These are phyloP conservation scores for Cyberlindnera meyerae DNA, from an alignment of 805 yeast genomes.

Conservation along the genomic window DNA sequence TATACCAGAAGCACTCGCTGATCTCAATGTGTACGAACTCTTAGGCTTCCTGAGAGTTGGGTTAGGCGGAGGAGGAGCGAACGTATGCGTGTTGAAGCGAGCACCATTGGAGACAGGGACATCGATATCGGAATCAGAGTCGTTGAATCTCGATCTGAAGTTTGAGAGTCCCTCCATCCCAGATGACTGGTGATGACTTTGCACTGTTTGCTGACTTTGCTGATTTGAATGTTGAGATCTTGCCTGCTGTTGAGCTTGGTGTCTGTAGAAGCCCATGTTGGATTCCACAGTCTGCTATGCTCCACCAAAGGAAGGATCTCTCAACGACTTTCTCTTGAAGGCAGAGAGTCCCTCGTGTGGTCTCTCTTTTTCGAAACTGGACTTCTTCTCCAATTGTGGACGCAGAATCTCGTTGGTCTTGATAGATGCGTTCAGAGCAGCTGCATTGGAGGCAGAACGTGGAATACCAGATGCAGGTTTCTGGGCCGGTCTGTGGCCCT, in stretches of 20 bases:
- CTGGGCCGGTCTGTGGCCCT: conserved; percentile 5
- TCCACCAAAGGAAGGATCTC: conserved; percentile 28
- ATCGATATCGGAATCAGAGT: conserved; percentile 58
- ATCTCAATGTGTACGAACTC: conserved; percentile 24
- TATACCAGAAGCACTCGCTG: conserved; percentile 19
- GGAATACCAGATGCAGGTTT: conserved; percentile 5
- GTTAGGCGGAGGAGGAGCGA: conserved; percentile 18
- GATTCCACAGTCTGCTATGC: conserved; percentile 19
- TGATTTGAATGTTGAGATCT: conserved; percentile 10
- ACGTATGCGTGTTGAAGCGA: conserved; percentile 2
- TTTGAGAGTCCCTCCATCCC: conserved; percentile 25
- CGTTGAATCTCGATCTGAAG: conserved; percentile 51
- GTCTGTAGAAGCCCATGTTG: conserved; percentile 23
- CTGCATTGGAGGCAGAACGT: conserved; percentile 23
- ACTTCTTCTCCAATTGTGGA: conserved; percentile 26
- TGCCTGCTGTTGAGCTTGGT: conserved; percentile 21
- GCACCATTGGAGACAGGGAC: conserved; percentile 15
- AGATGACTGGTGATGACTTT: conserved; percentile 2
- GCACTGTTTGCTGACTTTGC: conserved; percentile 5
- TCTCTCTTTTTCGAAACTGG: conserved; percentile 54
- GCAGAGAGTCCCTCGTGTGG: conserved; percentile 30
- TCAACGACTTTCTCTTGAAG: conserved; percentile 32
- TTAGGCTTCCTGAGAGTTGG: conserved; percentile 23
- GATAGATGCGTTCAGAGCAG: conserved; percentile 45
- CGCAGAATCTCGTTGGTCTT: conserved; percentile 37